These are phyloP conservation scores for Exutisphaerella laricina DNA, from an alignment of 2,329 filamentous ascomycete species.

Conservation along the genomic window DNA sequence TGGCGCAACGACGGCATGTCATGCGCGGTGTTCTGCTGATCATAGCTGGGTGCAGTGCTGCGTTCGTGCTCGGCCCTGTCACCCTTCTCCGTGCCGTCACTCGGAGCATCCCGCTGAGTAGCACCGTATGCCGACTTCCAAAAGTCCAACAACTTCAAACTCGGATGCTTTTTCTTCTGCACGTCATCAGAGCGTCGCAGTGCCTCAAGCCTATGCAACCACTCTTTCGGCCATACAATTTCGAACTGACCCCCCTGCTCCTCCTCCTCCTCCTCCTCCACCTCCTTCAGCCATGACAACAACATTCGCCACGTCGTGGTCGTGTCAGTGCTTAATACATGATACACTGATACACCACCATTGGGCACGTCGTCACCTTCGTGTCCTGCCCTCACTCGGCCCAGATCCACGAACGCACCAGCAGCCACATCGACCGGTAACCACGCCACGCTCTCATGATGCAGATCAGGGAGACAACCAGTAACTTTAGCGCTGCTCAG, in stretches of 20 bases:
- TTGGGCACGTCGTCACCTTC: conserved; percentile 21
- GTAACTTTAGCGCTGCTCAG: conserved; percentile 38
- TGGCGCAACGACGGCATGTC: conserved; percentile 34
- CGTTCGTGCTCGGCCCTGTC: too few relatives aligned
- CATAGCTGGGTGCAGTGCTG: background rate
- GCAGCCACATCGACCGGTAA: conserved; percentile 45
- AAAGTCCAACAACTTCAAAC: conserved; percentile 44
- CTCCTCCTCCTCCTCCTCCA: too few relatives aligned
- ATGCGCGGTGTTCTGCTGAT: conserved; percentile 4
- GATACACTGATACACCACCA: conserved; percentile 36
- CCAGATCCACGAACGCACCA: conserved; percentile 38
- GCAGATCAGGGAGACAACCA: conserved; percentile 39
- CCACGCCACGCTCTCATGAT: conserved; percentile 39
- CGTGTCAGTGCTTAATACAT: conserved; percentile 46
- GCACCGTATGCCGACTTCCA: conserved; percentile 44
- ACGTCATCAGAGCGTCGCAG: conserved; percentile 25
- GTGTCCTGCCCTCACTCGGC: conserved; percentile 15
- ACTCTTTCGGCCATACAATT: conserved; percentile 38
- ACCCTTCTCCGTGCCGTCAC: conserved; percentile 5
- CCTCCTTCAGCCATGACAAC: conserved; percentile 41
- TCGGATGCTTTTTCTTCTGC: conserved; percentile 38
- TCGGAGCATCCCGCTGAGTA: conserved; percentile 5
- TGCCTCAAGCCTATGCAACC: conserved; percentile 37
- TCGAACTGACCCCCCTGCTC: too few relatives aligned
- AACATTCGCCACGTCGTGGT: conserved; percentile 44